These are phyloP conservation scores for Cucurbita moschata DNA, from an alignment of 306 rosid genomes.

Conservation along the genomic window DNA sequence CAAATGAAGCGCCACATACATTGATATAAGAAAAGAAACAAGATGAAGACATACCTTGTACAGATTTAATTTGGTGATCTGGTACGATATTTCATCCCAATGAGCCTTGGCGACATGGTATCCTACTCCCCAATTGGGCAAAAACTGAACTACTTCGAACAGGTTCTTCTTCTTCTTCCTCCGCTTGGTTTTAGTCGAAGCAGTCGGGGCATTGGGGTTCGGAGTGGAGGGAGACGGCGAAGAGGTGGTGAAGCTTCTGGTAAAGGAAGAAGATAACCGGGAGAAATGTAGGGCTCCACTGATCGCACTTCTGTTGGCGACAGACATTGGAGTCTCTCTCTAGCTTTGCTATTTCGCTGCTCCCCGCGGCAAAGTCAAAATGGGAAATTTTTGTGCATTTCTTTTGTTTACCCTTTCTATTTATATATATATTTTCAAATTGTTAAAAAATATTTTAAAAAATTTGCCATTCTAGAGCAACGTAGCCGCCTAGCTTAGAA, in stretches of 20 bases:
- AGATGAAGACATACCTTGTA: slow-evolving; percentile 47
- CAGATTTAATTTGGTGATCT: slow-evolving; percentile 83
- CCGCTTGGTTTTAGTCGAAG: slow-evolving; percentile 40
- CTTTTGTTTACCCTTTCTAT: neutral
- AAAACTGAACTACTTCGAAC: slow-evolving; percentile 78
- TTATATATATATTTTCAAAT: neutral
- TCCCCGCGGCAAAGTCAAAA: neutral
- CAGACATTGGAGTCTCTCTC: slow-evolving; percentile 31
- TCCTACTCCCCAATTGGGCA: slow-evolving; percentile 89
- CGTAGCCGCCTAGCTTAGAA: no score
- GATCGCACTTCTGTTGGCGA: slow-evolving; percentile 21
- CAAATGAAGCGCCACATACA: neutral
- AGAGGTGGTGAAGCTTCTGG: slow-evolving; percentile 41
- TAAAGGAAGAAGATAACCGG: slow-evolving; percentile 24
- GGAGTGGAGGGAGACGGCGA: slow-evolving; percentile 14
- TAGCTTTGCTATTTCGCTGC: neutral
- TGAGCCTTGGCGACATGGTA: slow-evolving; percentile 85
- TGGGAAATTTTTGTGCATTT: neutral
- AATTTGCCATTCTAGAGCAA: no score
- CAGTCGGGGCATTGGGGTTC: slow-evolving; percentile 20
- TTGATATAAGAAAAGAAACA: neutral
- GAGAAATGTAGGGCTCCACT: slow-evolving; percentile 26
- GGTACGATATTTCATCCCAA: slow-evolving; percentile 70
- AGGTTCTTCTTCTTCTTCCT: slow-evolving; percentile 74
- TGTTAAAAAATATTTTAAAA: neutral